These are phyloP conservation scores for Breynia disticha DNA, from an alignment of 441 rosid species.

Conservation along the genomic window DNA sequence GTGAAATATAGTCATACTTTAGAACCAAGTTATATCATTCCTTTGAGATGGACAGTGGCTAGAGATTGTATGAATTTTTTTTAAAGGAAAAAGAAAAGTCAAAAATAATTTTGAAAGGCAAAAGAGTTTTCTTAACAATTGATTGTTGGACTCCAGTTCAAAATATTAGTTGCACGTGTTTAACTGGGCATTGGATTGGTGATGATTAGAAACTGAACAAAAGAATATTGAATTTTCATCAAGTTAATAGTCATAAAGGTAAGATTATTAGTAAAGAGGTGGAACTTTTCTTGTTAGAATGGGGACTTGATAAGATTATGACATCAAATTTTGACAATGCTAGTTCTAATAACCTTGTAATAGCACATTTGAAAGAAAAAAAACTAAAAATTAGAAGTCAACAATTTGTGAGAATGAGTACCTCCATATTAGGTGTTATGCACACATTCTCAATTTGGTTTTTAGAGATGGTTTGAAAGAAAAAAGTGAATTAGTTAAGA, in stretches of 20 bases:
- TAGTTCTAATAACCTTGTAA: no score
- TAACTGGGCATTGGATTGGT: not conserved
- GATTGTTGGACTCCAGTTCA: conserved; percentile 1
- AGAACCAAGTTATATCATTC: no score
- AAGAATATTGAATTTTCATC: not conserved
- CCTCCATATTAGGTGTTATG: not conserved
- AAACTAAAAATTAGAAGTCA: not conserved
- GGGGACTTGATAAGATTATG: no score
- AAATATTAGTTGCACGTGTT: conserved; percentile 4
- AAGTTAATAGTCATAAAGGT: not conserved
- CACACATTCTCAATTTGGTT: not conserved
- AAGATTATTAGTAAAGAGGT: no score
- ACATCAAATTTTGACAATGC: no score
- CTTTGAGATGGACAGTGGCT: no score
- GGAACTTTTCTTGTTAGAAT: no score
- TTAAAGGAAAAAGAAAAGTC: not conserved
- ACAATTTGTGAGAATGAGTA: not conserved
- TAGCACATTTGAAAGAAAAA: no score
- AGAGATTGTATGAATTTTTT: not conserved
- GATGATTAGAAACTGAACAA: not conserved
- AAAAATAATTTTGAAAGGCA: not conserved
- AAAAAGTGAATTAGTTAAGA: not conserved
- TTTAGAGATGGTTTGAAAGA: not conserved
- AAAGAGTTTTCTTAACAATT: not conserved
- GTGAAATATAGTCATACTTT: no score